Base-by-base conservation (phyloP, 2,329 filamentous ascomycete species). In the Cladophialophora yegresii region DNA sequence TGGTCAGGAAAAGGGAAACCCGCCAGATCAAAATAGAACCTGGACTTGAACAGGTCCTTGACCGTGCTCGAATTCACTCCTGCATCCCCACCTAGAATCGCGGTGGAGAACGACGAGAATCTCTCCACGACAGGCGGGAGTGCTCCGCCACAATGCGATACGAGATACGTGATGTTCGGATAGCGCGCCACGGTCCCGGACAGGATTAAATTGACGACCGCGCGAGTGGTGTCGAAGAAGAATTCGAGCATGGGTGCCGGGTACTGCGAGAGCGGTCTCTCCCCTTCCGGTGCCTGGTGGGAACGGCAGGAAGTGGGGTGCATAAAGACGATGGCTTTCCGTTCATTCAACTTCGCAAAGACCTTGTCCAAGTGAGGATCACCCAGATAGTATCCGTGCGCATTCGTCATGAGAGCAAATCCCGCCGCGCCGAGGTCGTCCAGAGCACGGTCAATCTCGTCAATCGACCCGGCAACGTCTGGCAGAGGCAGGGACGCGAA, bases 401-500 rank as follows among this genome's bases (percentile, higher is more conserved):
- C 77, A 65, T 85, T 85, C 0, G 83, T 83, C 69, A 82, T 66
- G 3, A 85, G 68, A 0, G 76, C 77, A 51, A 85, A 79, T 1
- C 84, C 83, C 63, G 83, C 81, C 0, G 79, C 81, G 3, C 78
- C 76, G 12, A 78, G 65, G 2, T 20, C 53, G 6, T 73, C 71
- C 1, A 80, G 72, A 2, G 76, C 77, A 2, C 72, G 71, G 0
- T 78, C 76, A 28, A 85, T 82, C 67, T 86, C 84, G 2, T 68
- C 67, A 2, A 85, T 70, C 2, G 78, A 75, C 2, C 77, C 78
- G 0, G 77, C 67, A 0, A 84, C 75, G 66, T 83, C 78, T 0
- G 84, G 83, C 0, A 85, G 71, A 0, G 84, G 83, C 2, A 85
- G 74, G 1, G 79, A 79, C 0, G 83, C 84, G 72, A 82, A 85